Conservation (phyloP, 2,329 filamentous ascomycete genomes). For the Ascochyta viciae-villosae region DNA sequence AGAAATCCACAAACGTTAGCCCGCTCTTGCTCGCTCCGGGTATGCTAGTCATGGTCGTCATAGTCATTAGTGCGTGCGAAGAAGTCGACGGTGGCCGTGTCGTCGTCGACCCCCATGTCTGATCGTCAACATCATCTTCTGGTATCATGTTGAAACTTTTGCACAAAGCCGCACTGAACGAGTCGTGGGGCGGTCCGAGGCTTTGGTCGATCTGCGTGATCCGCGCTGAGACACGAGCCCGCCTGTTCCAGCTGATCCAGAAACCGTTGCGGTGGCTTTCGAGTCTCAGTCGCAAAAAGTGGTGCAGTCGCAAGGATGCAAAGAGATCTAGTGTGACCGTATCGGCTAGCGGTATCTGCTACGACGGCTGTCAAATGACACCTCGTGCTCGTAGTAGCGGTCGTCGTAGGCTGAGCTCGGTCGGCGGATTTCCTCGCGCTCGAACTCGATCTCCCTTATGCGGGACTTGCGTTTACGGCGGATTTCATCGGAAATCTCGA, state of each 20-base stretch:
- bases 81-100: constrained; percentile 25
- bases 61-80: constrained; percentile 41
- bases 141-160: constrained; percentile 42
- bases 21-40: constrained; percentile 34
- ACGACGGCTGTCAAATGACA: constrained; percentile 64
- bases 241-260: constrained; percentile 19
- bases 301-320: not conserved
- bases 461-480: constrained; percentile 68
- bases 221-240: constrained; percentile 23
- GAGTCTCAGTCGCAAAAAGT: constrained; percentile 9
- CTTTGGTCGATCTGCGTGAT: not conserved
- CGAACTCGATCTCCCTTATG: constrained; percentile 68
- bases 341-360: constrained; percentile 47
- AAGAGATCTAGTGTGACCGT: constrained; percentile 1
- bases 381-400: constrained; percentile 70
- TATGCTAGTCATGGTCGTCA: constrained; percentile 48
- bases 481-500: constrained; percentile 83
- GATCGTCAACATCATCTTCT: constrained; percentile 30
- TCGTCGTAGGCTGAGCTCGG: constrained; percentile 65
- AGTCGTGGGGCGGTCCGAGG: not conserved
- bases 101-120: constrained; percentile 29
- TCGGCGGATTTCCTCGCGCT: constrained; percentile 62
- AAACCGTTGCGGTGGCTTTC: constrained; percentile 11
- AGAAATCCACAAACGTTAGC: constrained; percentile 23
- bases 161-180: constrained; percentile 18